A percentile compares a stretch with the other conserved stretches of the same genome.
Conservation (phyloP, 2,329 filamentous ascomycete genomes). For the Thelonectria discophora region DNA sequence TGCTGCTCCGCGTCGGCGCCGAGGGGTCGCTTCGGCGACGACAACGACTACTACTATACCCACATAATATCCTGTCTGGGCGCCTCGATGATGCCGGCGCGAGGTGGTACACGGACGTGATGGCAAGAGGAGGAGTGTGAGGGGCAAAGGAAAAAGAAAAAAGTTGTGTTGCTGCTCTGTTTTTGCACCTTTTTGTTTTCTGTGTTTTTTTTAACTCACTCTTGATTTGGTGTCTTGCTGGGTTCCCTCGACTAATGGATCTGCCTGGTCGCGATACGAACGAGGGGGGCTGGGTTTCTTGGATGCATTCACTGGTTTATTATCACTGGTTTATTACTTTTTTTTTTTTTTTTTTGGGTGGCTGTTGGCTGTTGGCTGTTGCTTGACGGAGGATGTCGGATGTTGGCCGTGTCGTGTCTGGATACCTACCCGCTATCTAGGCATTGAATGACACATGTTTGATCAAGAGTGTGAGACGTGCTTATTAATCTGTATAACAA, state of each 20-base stretch:
- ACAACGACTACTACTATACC: constrained; percentile 52
- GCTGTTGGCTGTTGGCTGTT: constrained; percentile 19
- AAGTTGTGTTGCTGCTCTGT: constrained; percentile 36
- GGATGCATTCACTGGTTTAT: constrained; percentile 26
- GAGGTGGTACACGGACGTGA: constrained; percentile 33
- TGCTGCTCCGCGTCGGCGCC: constrained; percentile 44
- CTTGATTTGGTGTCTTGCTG: constrained; percentile 23
- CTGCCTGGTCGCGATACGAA: constrained; percentile 37
- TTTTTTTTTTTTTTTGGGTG: not conserved
- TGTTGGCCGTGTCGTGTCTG: constrained; percentile 1
- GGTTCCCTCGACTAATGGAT: constrained; percentile 38
- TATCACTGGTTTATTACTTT: constrained; percentile 4
- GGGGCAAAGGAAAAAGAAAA: constrained; percentile 42
- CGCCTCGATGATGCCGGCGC: constrained; percentile 44
- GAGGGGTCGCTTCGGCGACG: constrained; percentile 48
- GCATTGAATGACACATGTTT: not conserved
- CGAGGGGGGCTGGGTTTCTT: constrained; percentile 21
- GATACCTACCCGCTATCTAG: too few relatives aligned
- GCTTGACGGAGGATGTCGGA: not conserved
- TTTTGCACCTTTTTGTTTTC: constrained; percentile 35
- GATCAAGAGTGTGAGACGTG: not conserved
- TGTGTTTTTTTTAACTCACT: constrained; percentile 28
- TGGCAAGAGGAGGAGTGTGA: constrained; percentile 26
- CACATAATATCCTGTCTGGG: constrained; percentile 52
- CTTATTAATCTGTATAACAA: not conserved